A percentile compares a stretch with the other conserved stretches of the same genome.
Conservation (phyloP, 441 rosid species). For the Sinapis alba region DNA sequence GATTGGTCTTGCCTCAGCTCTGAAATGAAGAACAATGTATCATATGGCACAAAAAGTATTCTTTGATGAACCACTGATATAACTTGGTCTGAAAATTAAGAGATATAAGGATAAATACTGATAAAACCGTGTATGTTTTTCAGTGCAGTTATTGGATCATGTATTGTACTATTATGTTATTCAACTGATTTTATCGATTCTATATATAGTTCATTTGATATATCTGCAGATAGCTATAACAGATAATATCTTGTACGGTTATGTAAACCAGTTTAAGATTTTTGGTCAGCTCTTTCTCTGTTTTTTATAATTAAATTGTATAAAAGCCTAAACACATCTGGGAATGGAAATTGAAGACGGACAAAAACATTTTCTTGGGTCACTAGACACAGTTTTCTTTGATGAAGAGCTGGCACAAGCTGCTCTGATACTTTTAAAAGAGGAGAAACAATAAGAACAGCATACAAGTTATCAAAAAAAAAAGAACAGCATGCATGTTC, state of each 20-base stretch:
- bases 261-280: neutral
- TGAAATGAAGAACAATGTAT: neutral
- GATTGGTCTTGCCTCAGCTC: slow-evolving; percentile 29
- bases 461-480: neutral
- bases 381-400: neutral
- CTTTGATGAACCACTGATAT: neutral
- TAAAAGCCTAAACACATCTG: neutral
- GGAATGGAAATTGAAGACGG: neutral
- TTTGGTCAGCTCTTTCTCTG: neutral
- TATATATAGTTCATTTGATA: neutral
- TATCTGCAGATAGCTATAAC: neutral
- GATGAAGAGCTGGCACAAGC: neutral
- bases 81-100: neutral
- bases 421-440: neutral
- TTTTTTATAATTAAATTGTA: neutral
- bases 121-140: neutral
- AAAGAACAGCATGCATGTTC: neutral
- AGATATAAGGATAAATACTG: neutral
- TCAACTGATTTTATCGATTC: neutral
- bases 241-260: neutral
- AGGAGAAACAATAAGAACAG: neutral
- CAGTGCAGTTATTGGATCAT: neutral
- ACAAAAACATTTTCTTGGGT: neutral
- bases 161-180: neutral
- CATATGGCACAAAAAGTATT: neutral